Evolutionary conservation across 108 stramenopile genomes (phyloP), one percentile per base, ranked within the genome.

Genomic region (Pelagomonas calceolata): DNA sequence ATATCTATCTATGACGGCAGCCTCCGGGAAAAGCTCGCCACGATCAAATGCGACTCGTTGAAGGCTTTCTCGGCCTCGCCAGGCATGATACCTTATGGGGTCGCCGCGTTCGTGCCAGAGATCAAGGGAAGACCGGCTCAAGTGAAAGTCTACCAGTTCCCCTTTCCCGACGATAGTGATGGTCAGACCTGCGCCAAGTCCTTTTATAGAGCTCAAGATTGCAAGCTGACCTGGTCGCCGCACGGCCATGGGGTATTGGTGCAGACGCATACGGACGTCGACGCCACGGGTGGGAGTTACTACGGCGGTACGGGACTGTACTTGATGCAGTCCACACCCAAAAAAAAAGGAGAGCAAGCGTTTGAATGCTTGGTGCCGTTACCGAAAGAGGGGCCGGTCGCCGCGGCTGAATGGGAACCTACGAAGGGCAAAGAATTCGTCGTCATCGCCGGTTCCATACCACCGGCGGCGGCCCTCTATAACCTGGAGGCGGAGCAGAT

Each of bases 371-470:
- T 21, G 70, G 89, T 16, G 88, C 89, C 0, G 78, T 79, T 35
- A 85, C 87, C 64, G 39, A 79, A 0, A 12, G 36, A 70, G 29
- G 89, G 91, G 16, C 90, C 91, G 65, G 89, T 95, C 0, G 69
- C 86, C 35, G 90, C 87, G 66, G 92, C 87, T 5, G 77, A 72
- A 39, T 96, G 97, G 95, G 87, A 91, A 71, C 93, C 97, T 66
- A 87, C 89, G 66, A n/a, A n/a, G n/a, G 84, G 90, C 10, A 63
- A 32, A 0, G 72, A 82, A 36, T 98, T 98, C 75, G 81, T 83
- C 66, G 92, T 95, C 21, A 81, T 90, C 33, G 87, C 91, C n/a
- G 97, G 97, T 18, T 76, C 72, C 60, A 95, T 96, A 94, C 97
- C 97, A 0, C 69, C 92, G 26, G 78, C 86, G 84, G 79, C 92